These are phyloP conservation scores for Metarhizium rileyi DNA, from an alignment of 2,329 filamentous ascomycete genomes.

Conservation along the genomic window DNA sequence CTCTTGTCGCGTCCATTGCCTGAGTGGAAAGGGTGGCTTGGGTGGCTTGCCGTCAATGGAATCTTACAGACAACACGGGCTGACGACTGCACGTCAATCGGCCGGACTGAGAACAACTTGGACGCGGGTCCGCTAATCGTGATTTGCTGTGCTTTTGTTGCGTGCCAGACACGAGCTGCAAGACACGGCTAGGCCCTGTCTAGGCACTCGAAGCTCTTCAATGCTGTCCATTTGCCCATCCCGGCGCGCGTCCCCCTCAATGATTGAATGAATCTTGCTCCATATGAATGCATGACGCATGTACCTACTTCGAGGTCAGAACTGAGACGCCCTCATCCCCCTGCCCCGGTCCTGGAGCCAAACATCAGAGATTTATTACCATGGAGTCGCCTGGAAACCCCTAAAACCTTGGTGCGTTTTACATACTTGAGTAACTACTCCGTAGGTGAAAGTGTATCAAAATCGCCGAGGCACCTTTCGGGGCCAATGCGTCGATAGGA, in stretches of 20 bases:
- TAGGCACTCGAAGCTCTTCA: neutral
- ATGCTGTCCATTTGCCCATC: neutral
- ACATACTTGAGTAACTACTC: too few relatives aligned
- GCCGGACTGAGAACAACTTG: neutral
- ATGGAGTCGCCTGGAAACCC: neutral
- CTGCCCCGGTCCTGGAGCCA: neutral
- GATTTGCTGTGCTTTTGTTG: neutral
- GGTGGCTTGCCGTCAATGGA: constrained; percentile 1
- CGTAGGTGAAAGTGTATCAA: too few relatives aligned
- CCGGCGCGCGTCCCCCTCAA: too few relatives aligned
- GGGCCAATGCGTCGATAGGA: neutral
- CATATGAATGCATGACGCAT: too few relatives aligned
- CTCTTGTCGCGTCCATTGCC: neutral
- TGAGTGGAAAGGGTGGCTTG: neutral
- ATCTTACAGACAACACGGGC: neutral
- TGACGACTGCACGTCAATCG: neutral
- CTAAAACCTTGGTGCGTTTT: neutral
- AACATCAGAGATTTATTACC: neutral
- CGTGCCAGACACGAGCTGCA: constrained; percentile 3
- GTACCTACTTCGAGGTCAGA: too few relatives aligned
- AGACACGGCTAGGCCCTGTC: neutral
- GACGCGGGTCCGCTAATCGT: neutral
- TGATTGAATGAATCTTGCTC: too few relatives aligned
- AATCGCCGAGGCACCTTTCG: neutral
- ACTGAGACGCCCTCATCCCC: neutral